phyloP scores from a whole-genome alignment of 2,329 filamentous ascomycete genomes.

The Fusarium acutatum region DNA sequence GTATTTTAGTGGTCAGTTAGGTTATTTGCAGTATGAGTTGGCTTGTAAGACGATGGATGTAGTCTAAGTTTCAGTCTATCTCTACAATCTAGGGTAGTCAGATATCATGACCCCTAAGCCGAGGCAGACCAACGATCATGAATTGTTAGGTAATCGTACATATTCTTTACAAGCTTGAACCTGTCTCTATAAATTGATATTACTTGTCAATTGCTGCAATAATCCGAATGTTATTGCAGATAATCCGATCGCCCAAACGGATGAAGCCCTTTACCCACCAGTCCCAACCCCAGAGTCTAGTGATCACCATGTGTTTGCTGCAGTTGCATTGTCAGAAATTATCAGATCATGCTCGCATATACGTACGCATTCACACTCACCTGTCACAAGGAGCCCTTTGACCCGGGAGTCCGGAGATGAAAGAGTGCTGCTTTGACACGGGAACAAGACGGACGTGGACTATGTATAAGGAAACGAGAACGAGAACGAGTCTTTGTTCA shows the following conservation, averaged over 20 bases:
- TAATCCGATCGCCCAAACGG: neutral
- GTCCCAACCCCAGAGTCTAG: neutral
- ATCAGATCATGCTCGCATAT: constrained; percentile 3
- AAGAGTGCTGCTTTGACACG: neutral
- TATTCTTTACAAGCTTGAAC: neutral
- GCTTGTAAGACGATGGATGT: neutral
- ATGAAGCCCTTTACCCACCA: neutral
- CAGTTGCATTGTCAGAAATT: neutral
- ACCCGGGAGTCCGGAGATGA: neutral
- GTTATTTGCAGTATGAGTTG: neutral
- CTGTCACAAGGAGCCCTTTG: neutral
- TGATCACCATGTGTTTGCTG: neutral
- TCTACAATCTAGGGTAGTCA: neutral
- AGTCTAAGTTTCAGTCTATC: neutral
- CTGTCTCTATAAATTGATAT: neutral
- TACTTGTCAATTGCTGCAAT: neutral
- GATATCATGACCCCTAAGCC: neutral
- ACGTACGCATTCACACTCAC: neutral
- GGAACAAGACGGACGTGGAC: neutral
- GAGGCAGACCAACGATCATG: neutral
- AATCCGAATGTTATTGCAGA: neutral
- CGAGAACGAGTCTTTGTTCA: neutral
- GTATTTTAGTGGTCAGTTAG: neutral
- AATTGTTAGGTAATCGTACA: neutral
- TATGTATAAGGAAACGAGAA: neutral